Evolutionary conservation across 1,284 basidiomycete species (phyloP), one percentile per base, ranked within the genome.

Genomic region (Tilletia caries): DNA sequence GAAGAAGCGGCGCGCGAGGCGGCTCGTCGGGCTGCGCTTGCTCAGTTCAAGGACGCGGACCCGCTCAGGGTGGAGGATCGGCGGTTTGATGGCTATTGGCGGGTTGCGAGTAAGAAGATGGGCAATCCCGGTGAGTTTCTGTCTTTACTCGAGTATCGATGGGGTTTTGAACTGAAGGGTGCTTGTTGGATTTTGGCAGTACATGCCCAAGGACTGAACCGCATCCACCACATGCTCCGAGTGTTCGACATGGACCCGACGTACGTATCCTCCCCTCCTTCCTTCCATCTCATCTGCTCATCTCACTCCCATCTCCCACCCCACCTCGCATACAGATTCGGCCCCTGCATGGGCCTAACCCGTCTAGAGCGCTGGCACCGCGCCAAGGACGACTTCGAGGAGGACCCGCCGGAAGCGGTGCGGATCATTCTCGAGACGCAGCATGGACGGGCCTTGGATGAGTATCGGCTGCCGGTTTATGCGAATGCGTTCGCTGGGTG

Each of bases 331-430:
- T n/a, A 90, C 69, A 89, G 92, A 75, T 95, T 90, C 80, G 93
- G 93, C 0, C 93, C 93, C 1, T 93, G 90, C 75, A 86, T 92
- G 54, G 93, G 93, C 1, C 87, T 95, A 62, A 88, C 89, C 15
- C 88, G 94, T 54, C 85, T 96, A 29, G 89, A 94, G 73, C 87
- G 95, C 41, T 98, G 93, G 92, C 88, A 95, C 77, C 87, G 95
- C 48, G 95, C 95, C 0, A 82, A 90, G 60, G 33, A 62, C 32
- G 87, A 88, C 20, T 86, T 95, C 58, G 93, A 92, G 5, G 85
- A 96, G 27, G 87, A 91, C 67, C 95, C 95, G 20, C 94, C 95
- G 0, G 81, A 84, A 20, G 92, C 93, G 86, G 92, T 92, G 15
- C 67, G 73, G n/a, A 74, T 78, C 4, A 82, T 82, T 48, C 68